Conservation (phyloP, 441 rosid species). For the Populus hybrid region DNA sequence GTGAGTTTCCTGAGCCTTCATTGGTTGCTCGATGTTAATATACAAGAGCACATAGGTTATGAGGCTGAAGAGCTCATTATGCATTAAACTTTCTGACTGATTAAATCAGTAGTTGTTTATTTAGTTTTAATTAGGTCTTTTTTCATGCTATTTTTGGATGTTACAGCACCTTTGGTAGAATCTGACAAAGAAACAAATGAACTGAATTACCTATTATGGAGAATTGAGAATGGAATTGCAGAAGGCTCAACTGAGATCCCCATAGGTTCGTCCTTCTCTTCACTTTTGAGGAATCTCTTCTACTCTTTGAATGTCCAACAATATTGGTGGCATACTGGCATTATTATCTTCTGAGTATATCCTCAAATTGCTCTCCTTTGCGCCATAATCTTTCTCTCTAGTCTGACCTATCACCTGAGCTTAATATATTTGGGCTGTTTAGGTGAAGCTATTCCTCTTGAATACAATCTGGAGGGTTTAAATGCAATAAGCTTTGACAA, state of each 20-base stretch:
- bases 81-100: neutral
- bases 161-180: slow-evolving; percentile 84
- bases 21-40: slow-evolving; percentile 7
- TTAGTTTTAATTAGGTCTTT: neutral
- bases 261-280: slow-evolving; percentile 51
- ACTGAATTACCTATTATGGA: slow-evolving; percentile 60
- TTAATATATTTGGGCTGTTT: slow-evolving; percentile 10
- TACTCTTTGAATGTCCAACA: neutral
- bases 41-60: neutral
- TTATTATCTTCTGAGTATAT: no score
- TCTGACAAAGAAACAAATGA: slow-evolving; percentile 80
- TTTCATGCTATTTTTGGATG: neutral
- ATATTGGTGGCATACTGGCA: neutral
- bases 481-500: slow-evolving; percentile 78
- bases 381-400: neutral
- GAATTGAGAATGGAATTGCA: slow-evolving; percentile 84
- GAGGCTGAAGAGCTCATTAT: neutral
- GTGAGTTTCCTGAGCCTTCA: slow-evolving; percentile 36
- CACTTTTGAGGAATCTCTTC: neutral
- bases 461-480: slow-evolving; percentile 78
- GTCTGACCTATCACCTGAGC: slow-evolving; percentile 2
- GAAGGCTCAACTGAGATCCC: slow-evolving; percentile 92
- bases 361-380: neutral
- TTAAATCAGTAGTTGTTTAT: neutral
- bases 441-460: slow-evolving; percentile 92